Conservation (phyloP, 1,284 basidiomycete species). For the Ustilago tritici region DNA sequence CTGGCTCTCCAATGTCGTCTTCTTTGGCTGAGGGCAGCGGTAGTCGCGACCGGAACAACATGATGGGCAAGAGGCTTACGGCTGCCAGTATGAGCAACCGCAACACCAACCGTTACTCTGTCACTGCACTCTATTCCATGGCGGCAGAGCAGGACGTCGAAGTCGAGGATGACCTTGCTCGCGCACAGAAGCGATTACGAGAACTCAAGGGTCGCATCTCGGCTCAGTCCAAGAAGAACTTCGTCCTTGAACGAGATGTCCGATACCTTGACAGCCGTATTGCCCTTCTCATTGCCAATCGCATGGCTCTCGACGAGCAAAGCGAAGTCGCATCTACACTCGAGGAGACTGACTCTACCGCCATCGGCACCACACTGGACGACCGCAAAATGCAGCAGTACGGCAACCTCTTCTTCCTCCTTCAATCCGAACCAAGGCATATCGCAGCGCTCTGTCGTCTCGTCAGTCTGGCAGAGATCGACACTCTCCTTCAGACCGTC, state of each 20-base stretch:
- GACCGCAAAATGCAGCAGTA: conserved; percentile 94
- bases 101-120: conserved; percentile 95
- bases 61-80: conserved; percentile 52
- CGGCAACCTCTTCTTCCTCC: conserved; percentile 97
- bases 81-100: conserved; percentile 69
- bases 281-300: conserved; percentile 95
- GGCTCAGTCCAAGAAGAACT: conserved; percentile 98
- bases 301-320: conserved; percentile 95
- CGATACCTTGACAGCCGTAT: conserved; percentile 98
- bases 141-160: conserved; percentile 98
- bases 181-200: conserved; percentile 93
- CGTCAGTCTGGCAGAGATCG: conserved; percentile 94
- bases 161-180: conserved; percentile 94
- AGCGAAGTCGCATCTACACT: conserved; percentile 73
- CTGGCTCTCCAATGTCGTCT: conserved; percentile 17
- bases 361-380: conserved; percentile 75
- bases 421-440: conserved; percentile 96
- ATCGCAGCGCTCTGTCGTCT: conserved; percentile 96
- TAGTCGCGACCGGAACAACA: conserved; percentile 43
- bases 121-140: conserved; percentile 95
- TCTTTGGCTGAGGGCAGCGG: conserved; percentile 40
- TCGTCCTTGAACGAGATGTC: conserved; percentile 96
- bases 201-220: conserved; percentile 98
- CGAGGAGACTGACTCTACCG: conserved; percentile 85
- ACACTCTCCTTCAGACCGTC: conserved; percentile 97